These are phyloP conservation scores for Saccharomycopsis vini DNA, from an alignment of 805 yeast species.

Conservation along the genomic window DNA sequence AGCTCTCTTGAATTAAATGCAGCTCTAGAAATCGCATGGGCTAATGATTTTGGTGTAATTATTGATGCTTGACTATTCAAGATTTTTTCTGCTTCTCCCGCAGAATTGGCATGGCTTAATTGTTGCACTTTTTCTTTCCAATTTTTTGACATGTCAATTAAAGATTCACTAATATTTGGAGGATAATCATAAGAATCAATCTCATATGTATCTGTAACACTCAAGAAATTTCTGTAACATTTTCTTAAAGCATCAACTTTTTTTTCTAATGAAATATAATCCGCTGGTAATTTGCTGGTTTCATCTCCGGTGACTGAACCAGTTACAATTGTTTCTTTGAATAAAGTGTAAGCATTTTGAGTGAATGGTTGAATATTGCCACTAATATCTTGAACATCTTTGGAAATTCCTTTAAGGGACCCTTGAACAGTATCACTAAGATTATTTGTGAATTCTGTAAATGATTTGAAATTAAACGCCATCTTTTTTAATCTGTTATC, in stretches of 20 bases:
- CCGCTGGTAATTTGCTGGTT: conserved; percentile 66
- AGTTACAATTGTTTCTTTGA: conserved; percentile 36
- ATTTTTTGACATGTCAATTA: conserved; percentile 50
- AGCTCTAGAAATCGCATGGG: conserved; percentile 58
- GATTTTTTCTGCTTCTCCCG: conserved; percentile 57
- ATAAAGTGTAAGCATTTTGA: conserved; percentile 45
- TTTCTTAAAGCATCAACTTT: conserved; percentile 56
- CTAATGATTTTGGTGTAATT: conserved; percentile 56
- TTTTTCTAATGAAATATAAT: conserved; percentile 58
- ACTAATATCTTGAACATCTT: conserved; percentile 11
- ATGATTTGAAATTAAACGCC: too few species aligned
- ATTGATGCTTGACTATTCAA: conserved; percentile 26
- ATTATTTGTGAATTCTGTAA: too few species aligned
- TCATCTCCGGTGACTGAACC: conserved; percentile 56
- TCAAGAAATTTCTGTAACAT: conserved; percentile 44
- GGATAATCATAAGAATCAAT: conserved; percentile 78
- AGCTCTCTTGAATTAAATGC: conserved; percentile 42
- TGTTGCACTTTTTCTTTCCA: conserved; percentile 48
- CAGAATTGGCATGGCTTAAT: conserved; percentile 53
- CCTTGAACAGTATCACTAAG: conserved; percentile 14
- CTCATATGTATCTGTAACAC: conserved; percentile 54
- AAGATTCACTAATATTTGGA: conserved; percentile 63
- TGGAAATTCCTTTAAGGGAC: conserved; percentile 15
- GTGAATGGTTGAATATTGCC: conserved; percentile 18
- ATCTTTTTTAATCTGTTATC: too few species aligned